These are phyloP conservation scores for Cenchrus fungigraminus DNA, from an alignment of 176 grass and related monocot genomes.

Conservation along the genomic window DNA sequence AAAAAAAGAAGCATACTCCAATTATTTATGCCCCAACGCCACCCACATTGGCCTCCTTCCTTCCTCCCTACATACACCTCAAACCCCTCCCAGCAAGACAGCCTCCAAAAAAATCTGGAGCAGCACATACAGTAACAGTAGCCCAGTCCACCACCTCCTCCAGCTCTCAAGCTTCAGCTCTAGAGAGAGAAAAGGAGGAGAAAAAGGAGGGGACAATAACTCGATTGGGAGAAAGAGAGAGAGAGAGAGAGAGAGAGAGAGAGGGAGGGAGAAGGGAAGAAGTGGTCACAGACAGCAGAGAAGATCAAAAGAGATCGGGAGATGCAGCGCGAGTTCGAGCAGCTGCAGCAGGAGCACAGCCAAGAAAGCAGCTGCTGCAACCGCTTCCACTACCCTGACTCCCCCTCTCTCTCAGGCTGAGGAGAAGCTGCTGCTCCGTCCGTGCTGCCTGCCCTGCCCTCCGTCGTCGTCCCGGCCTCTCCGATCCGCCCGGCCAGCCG, in stretches of 20 bases:
- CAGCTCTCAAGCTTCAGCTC: not conserved
- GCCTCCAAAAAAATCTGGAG: constrained; percentile 50
- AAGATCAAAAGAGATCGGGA: constrained; percentile 55
- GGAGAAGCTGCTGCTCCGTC: not conserved
- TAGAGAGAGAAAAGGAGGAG: constrained; percentile 1
- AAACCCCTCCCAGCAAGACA: constrained; percentile 15
- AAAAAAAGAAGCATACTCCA: constrained; percentile 7
- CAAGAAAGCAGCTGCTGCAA: constrained; percentile 35
- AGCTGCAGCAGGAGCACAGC: constrained; percentile 49
- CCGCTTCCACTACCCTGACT: constrained; percentile 46
- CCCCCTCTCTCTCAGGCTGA: not conserved
- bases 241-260: not conserved
- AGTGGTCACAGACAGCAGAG: constrained; percentile 46
- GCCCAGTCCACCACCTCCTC: constrained; percentile 17
- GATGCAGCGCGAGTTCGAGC: constrained; percentile 49
- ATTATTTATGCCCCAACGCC: constrained; percentile 62
- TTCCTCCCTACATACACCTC: constrained; percentile 21
- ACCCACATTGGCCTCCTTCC: constrained; percentile 55
- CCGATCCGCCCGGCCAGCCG: not conserved
- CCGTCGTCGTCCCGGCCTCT: not conserved
- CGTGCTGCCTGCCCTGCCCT: not conserved
- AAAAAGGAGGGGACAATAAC: constrained; percentile 40
- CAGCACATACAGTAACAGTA: constrained; percentile 21
- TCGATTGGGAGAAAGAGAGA: not conserved
- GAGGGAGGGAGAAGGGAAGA: not conserved